Conservation (phyloP, 2,329 filamentous ascomycete species). For the Peltaster fructicola region DNA sequence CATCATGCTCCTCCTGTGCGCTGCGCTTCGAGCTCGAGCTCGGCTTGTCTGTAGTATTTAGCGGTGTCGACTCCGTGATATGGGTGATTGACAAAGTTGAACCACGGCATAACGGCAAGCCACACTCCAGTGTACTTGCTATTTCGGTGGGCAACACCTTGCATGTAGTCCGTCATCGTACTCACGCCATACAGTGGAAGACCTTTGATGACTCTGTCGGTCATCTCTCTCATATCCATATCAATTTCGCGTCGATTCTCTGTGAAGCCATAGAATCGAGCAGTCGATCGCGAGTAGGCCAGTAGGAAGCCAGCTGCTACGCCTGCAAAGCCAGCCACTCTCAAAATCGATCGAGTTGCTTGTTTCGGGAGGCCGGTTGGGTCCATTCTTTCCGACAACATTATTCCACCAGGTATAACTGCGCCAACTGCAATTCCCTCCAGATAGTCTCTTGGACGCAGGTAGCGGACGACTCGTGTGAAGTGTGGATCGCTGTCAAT, state of each 20-base stretch:
- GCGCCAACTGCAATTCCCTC: constrained; percentile 50
- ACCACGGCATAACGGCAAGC: constrained; percentile 77
- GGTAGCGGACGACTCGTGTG: constrained; percentile 75
- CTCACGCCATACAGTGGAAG: constrained; percentile 77
- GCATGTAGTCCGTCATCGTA: constrained; percentile 66
- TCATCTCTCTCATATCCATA: constrained; percentile 98
- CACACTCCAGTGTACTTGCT: constrained; percentile 80
- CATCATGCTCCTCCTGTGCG: too few relatives aligned
- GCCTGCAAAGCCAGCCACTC: constrained; percentile 56
- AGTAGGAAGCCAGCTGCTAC: constrained; percentile 63
- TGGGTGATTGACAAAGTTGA: constrained; percentile 95
- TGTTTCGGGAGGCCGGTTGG: constrained; percentile 72
- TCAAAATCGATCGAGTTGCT: constrained; percentile 68
- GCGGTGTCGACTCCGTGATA: constrained; percentile 95
- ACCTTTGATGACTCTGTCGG: constrained; percentile 82
- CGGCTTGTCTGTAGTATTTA: constrained; percentile 94
- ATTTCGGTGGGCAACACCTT: constrained; percentile 82
- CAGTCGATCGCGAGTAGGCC: constrained; percentile 66
- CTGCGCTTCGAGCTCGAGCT: constrained; percentile 83
- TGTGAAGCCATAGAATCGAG: constrained; percentile 84
- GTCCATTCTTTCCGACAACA: constrained; percentile 64
- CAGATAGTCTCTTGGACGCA: constrained; percentile 67
- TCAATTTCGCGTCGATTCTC: constrained; percentile 87
- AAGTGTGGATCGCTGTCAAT: constrained; percentile 98
- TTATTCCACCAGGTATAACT: constrained; percentile 56